Base-by-base conservation (phyloP, 2,329 filamentous ascomycete species). In the Colletotrichum limetticola region DNA sequence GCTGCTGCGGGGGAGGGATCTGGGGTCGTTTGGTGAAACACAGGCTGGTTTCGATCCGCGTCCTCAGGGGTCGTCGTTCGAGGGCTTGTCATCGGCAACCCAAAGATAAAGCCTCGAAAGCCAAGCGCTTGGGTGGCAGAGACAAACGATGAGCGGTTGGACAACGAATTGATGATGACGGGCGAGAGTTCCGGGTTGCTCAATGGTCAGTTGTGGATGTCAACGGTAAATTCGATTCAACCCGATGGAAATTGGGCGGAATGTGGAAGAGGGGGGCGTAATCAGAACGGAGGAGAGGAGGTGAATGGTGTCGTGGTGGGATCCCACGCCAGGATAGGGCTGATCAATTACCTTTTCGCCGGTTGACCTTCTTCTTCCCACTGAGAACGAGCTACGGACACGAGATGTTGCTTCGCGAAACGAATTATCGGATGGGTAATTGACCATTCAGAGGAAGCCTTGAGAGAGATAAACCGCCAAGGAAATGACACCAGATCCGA, bases 21-120 rank as follows among this genome's bases (percentile, higher is more conserved):
- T 73, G 67, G 58, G 71, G 71, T 71, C 60, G 55, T 71, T 66
- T 71, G 56, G 67, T 73, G 71, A 73, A 73, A 73, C 71, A 52
- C 60, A 73, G 71, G 55, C 60, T 28, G 71, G 71, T 73, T 73
- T 71, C 56, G 61, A 70, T 66, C 60, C 35, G 55, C 66, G 60
- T 65, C 60, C 60, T 26, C 67, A 61, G 55, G 56, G 66, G 60
- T 12, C 55, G 42, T 32, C 26, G 24, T 35, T 30, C 46, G 52
- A 63, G 28, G 9, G 24, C 42, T 32, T 30, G 24, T 24, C 58
- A 30, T 42, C 46, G 26, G 49, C 28, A 24, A 30, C 46, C 49
- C 9, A 22, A 6, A 28, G 22, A 52, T 28, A 37, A n/a, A 55
- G 22, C 22, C 30, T 64, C 61, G 12, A 52, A 49, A 32, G 12